Conservation (phyloP, 2,329 filamentous ascomycete genomes). For the Sarocladiaceae sp. region DNA sequence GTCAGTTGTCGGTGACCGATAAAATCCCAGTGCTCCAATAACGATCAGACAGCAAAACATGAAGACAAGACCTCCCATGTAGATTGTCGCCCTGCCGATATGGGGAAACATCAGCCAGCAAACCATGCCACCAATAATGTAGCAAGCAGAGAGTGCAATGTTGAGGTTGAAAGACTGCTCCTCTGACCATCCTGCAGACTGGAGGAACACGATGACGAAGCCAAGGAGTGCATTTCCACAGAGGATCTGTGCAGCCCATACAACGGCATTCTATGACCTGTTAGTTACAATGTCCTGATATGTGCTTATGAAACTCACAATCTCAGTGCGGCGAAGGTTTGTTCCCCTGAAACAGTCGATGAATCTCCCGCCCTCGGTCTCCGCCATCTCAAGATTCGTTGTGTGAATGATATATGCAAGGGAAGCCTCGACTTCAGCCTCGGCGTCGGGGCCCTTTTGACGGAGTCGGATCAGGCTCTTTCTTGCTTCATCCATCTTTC, state of each 20-base stretch:
- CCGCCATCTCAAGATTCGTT: constrained; percentile 27
- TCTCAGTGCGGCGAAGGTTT: constrained; percentile 34
- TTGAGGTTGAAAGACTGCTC: constrained; percentile 31
- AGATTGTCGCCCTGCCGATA: constrained; percentile 32
- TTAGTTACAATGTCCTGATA: too few species aligned
- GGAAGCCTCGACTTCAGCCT: constrained; percentile 24
- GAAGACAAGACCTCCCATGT: constrained; percentile 30
- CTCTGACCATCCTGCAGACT: constrained; percentile 29
- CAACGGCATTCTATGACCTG: constrained; percentile 20
- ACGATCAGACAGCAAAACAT: constrained; percentile 31
- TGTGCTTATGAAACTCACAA: constrained; percentile 16
- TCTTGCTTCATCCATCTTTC: constrained; percentile 20
- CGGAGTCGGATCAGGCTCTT: constrained; percentile 20
- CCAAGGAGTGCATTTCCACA: constrained; percentile 29
- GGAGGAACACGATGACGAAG: constrained; percentile 31
- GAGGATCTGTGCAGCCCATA: constrained; percentile 32
- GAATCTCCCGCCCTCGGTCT: constrained; percentile 15
- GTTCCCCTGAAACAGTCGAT: constrained; percentile 37
- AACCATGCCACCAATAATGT: constrained; percentile 31
- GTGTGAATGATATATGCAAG: constrained; percentile 63
- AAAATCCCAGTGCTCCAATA: constrained; percentile 26
- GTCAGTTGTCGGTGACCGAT: constrained; percentile 1
- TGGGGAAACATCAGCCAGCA: constrained; percentile 34
- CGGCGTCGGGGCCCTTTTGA: constrained; percentile 16
- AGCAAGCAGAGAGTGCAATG: constrained; percentile 32